phyloP scores from a whole-genome alignment of 2,329 filamentous ascomycete species.

The Teratosphaeriaceae sp. region DNA sequence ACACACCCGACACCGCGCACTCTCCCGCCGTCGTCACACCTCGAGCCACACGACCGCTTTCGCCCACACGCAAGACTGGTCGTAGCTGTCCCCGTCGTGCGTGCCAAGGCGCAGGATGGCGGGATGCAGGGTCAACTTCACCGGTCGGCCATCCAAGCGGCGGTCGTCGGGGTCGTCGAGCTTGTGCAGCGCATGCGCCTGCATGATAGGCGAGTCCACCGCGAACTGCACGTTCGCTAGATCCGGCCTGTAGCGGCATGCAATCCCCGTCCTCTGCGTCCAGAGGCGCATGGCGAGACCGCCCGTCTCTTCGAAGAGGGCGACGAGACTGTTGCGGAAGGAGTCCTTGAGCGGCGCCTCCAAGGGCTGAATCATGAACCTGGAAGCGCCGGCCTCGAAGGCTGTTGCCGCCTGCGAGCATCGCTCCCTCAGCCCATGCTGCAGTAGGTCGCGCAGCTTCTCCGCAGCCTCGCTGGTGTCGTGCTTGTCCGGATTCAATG shows the following conservation, averaged over 20 bases:
- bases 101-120: constrained; percentile 7
- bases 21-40: too few relatives aligned
- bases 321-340: background rate
- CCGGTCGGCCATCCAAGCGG: constrained; percentile 6
- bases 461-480: background rate
- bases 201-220: constrained; percentile 4
- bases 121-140: constrained; percentile 7
- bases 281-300: constrained; percentile 2
- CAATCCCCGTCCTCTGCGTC: constrained; percentile 3
- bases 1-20: too few relatives aligned
- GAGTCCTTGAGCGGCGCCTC: background rate
- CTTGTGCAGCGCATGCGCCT: constrained; percentile 6
- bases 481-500: background rate
- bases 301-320: constrained; percentile 1
- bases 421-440: background rate
- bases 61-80: constrained; percentile 1
- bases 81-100: constrained; percentile 6
- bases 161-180: constrained; percentile 8
- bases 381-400: background rate
- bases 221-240: constrained; percentile 1
- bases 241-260: constrained; percentile 2
- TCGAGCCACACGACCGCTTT: constrained; percentile 9
- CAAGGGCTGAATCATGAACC: background rate
- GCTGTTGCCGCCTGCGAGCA: background rate
- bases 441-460: background rate